Evolutionary conservation across 768 basidiomycete species (phyloP), one percentile per base, ranked within the genome.

Genomic region (Strobilomyces dryophilus): DNA sequence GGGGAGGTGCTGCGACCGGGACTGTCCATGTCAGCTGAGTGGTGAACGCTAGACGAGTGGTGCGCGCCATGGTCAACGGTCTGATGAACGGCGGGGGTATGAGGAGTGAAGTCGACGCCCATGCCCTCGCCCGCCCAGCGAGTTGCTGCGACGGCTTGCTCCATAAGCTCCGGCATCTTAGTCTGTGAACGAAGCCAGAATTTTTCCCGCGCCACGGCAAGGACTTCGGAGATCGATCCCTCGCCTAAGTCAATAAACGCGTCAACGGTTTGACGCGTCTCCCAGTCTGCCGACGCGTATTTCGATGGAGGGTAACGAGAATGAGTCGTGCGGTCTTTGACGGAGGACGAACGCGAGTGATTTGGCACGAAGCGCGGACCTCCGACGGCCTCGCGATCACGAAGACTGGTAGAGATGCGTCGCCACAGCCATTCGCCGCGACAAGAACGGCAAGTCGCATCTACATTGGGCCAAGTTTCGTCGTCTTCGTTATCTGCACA

Each of bases 181-280:
- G 89, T 91, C 62, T 80, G 66, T 37, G 71, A 75, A 35, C 81
- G 72, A 45, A 90, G 65, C 89, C 89, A 91, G 51, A 76, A 73
- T 66, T 87, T 86, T 66, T 90, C 89, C 55, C 80, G 75, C 15
- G 84, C 84, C 27, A 85, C 67, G 29, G 64, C 64, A 32, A 89
- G 64, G 20, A 89, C 82, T 43, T 87, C 83, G 41, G 64, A 59
- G 53, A 90, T 78, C 7, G 74, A 78, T 20, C 88, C 88, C 57
- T 90, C 89, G 3, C 79, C 86, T 24, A 86, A 73, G 52, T 89
- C 87, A 36, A 89, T 68, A 69, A 87, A 91, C n/a, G 78, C 78
- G 47, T 86, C 85, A 12, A 90, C 76, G 9, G 76, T 75, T 59
- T 83, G 81, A 41, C 84, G 76, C 43, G 81, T 81, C 65, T 87